Base-by-base conservation (phyloP, 2,329 filamentous ascomycete species). In the Cercospora sesami region DNA sequence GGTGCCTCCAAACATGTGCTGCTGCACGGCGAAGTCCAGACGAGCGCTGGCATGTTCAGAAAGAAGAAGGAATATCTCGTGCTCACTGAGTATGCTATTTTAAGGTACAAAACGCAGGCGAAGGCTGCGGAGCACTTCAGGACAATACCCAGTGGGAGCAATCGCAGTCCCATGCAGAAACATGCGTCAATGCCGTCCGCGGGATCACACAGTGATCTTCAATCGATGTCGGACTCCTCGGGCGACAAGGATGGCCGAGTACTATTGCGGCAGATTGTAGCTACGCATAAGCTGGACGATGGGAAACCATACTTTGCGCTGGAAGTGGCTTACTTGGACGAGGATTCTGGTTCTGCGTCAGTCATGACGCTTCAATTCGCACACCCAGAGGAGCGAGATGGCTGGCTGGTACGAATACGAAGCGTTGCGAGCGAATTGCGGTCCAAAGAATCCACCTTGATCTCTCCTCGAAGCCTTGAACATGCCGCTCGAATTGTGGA, bases 21-120 rank as follows among this genome's bases (percentile, higher is more conserved):
- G 42, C 85, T 89, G 70, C 86, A 91, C 79, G 90, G 89, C 42
- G 89, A 91, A 75, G 87, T 91, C 16, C 89, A 91, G 78, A 91
- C 87, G 12, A 88, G 87, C 60, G 89, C 86, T 65, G 86, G 87
- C 68, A 87, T 91, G 83, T 90, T 91, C 79, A 83, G 89, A 76
- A 91, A 90, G 80, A 90, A 89, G 80, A 89, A 86, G 78, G 89
- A 91, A 76, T 92, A 90, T 73, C 80, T 92, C 64, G 90, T 91
- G 14, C 81, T 92, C 71, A 92, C 89, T 6, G 89, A 91, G 71
- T 86, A 85, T 5, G 87, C 91, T 77, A 79, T 92, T 65, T 80
- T 91, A 64, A 85, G 89, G 12, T 91, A 90, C 81, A 90, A 91
- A 78, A 90, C 82, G 73, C 87, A 90, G 72, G 80, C 82, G 55